phyloP scores from a whole-genome alignment of 768 basidiomycete genomes.

The Agaricus subrufescens region DNA sequence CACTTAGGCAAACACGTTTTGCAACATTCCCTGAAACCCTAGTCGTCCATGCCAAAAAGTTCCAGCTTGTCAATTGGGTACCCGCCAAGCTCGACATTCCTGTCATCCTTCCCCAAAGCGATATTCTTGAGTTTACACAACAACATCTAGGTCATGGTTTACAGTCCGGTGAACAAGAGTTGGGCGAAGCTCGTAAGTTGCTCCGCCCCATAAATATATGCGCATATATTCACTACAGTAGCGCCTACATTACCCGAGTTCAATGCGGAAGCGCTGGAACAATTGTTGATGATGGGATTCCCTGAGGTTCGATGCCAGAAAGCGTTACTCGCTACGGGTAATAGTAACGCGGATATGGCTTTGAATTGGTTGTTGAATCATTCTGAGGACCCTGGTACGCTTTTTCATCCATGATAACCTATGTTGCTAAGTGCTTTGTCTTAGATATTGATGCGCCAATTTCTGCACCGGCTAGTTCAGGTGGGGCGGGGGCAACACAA shows the following conservation, averaged over 20 bases:
- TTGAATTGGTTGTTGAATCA: conserved; percentile 97
- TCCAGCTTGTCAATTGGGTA: conserved; percentile 95
- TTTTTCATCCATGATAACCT: neutral
- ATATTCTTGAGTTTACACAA: conserved; percentile 54
- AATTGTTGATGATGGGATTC: conserved; percentile 91
- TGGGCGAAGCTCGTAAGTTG: conserved; percentile 50
- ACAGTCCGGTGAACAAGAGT: conserved; percentile 60
- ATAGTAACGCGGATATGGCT: conserved; percentile 68
- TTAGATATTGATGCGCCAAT: conserved; percentile 87
- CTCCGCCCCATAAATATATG: neutral
- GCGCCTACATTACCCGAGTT: conserved; percentile 53
- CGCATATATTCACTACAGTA: neutral
- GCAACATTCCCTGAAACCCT: conserved; percentile 86
- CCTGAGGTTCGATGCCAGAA: conserved; percentile 81
- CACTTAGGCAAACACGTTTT: conserved; percentile 63
- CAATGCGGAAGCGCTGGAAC: conserved; percentile 66
- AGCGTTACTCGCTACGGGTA: conserved; percentile 85
- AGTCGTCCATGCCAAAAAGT: conserved; percentile 88
- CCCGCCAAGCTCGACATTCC: conserved; percentile 97
- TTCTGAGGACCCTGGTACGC: conserved; percentile 86
- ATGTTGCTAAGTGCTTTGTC: neutral
- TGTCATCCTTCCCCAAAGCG: conserved; percentile 57
- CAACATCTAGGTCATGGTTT: conserved; percentile 65
- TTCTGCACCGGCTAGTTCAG: conserved; percentile 19
- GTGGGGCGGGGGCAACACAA: neutral